These are phyloP conservation scores for Eucalyptus microcorys DNA, from an alignment of 345 rosid genomes.

Conservation along the genomic window DNA sequence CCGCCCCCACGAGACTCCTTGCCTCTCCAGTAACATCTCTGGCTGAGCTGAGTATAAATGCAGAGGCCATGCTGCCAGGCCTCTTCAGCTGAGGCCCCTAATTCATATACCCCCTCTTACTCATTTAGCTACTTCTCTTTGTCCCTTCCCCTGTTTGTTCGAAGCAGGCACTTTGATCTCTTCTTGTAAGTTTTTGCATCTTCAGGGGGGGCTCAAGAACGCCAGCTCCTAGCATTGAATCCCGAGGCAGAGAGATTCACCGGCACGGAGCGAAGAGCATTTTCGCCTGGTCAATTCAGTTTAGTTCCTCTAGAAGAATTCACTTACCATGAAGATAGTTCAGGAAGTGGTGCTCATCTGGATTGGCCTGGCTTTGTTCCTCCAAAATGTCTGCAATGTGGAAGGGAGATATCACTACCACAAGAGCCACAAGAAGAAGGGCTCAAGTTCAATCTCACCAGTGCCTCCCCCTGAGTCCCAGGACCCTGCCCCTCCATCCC, in stretches of 20 bases:
- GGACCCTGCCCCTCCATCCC: slow-evolving; percentile 2
- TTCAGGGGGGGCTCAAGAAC: background rate
- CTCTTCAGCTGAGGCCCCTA: background rate
- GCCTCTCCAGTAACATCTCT: background rate
- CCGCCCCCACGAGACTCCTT: background rate
- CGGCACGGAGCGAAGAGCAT: background rate
- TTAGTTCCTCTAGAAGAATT: background rate
- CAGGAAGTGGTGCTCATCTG: slow-evolving; percentile 3
- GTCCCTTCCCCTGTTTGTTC: background rate
- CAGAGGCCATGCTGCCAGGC: background rate
- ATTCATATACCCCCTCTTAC: background rate
- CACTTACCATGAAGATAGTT: slow-evolving; percentile 7
- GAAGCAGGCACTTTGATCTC: background rate
- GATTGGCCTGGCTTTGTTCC: background rate
- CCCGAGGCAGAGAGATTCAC: background rate
- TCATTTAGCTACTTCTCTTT: background rate
- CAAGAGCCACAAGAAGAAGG: slow-evolving; percentile 25
- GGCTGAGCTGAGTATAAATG: background rate
- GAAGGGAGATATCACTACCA: slow-evolving; percentile 60
- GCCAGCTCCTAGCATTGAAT: background rate
- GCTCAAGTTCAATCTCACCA: slow-evolving; percentile 5
- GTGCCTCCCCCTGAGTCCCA: background rate
- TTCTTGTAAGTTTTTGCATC: background rate
- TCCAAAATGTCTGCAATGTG: slow-evolving; percentile 24
- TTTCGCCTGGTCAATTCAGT: background rate